These are phyloP conservation scores for Microcyclospora tardicrescens DNA, from an alignment of 2,329 filamentous ascomycete genomes.

Conservation along the genomic window DNA sequence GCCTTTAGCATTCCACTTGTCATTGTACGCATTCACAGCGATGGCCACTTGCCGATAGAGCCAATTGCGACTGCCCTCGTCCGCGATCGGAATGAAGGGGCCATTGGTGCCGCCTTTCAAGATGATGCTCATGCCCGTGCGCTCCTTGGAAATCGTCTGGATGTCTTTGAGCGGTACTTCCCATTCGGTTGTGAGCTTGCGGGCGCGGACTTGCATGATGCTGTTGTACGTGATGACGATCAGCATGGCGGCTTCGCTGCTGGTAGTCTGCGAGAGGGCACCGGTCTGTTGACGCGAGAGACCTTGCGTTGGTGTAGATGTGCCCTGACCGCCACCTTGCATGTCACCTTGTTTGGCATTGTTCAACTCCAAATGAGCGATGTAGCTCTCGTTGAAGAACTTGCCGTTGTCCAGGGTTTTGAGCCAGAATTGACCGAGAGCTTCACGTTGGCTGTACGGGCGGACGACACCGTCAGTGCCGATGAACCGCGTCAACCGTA, in stretches of 20 bases:
- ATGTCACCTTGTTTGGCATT: slow-evolving; percentile 53
- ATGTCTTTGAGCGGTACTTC: slow-evolving; percentile 92
- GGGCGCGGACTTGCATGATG: slow-evolving; percentile 81
- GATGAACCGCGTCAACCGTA: slow-evolving; percentile 86
- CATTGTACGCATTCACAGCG: slow-evolving; percentile 55
- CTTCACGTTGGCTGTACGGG: slow-evolving; percentile 87
- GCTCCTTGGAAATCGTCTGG: slow-evolving; percentile 92
- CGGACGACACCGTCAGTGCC: slow-evolving; percentile 85
- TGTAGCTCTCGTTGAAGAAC: slow-evolving; percentile 95
- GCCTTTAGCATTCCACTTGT: slow-evolving; percentile 51
- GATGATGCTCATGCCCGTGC: slow-evolving; percentile 81
- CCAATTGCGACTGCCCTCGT: slow-evolving; percentile 63
- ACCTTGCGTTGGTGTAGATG: too few species aligned
- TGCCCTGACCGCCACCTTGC: not conserved
- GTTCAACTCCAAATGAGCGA: slow-evolving; percentile 78
- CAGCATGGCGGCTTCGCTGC: slow-evolving; percentile 46
- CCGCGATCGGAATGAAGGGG: slow-evolving; percentile 86
- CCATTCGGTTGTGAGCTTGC: slow-evolving; percentile 82
- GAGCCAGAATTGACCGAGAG: slow-evolving; percentile 94
- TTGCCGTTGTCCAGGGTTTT: slow-evolving; percentile 96
- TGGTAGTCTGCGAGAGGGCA: slow-evolving; percentile 5
- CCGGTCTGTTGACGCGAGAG: slow-evolving; percentile 1
- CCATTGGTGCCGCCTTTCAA: slow-evolving; percentile 85
- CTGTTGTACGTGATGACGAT: slow-evolving; percentile 48
- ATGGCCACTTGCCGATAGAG: slow-evolving; percentile 53